Percentiles rank a stretch among this genome's conserved stretches.
Conservation (phyloP, 768 basidiomycete genomes). For the Hericium rajendrae region DNA sequence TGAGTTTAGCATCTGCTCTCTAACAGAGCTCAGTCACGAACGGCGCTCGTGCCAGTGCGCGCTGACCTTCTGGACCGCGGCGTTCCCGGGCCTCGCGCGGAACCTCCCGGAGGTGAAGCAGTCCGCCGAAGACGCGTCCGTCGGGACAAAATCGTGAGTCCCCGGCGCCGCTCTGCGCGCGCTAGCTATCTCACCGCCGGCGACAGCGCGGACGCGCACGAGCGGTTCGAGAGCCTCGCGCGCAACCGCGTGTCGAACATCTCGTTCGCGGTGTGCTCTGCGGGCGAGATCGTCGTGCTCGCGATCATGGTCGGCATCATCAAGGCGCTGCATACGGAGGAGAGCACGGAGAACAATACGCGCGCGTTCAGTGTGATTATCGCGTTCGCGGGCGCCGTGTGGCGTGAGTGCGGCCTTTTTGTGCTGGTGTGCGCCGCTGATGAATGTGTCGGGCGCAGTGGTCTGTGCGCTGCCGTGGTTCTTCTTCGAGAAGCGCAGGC, state of each 20-base stretch:
- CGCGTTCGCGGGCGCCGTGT: slow-evolving; percentile 69
- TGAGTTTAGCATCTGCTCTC: slow-evolving; percentile 7
- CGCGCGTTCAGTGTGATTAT: slow-evolving; percentile 69
- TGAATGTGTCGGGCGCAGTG: slow-evolving; percentile 27
- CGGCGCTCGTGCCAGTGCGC: slow-evolving; percentile 34
- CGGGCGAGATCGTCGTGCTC: slow-evolving; percentile 61
- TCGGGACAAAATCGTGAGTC: slow-evolving; percentile 39
- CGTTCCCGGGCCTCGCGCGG: slow-evolving; percentile 66
- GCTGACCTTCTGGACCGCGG: slow-evolving; percentile 77
- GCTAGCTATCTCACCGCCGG: background rate
- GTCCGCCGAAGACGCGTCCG: slow-evolving; percentile 31
- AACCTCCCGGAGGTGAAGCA: slow-evolving; percentile 60
- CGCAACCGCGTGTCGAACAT: slow-evolving; percentile 71
- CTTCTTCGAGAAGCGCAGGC: slow-evolving; percentile 54
- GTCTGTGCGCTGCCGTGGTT: slow-evolving; percentile 69
- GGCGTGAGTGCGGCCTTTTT: slow-evolving; percentile 36
- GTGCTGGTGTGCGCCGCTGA: background rate
- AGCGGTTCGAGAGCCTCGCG: slow-evolving; percentile 46
- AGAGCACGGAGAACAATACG: slow-evolving; percentile 63
- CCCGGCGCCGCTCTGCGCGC: background rate
- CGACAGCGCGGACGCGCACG: slow-evolving; percentile 40
- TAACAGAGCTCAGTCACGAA: no score
- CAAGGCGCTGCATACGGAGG: slow-evolving; percentile 49
- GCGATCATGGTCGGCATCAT: slow-evolving; percentile 70
- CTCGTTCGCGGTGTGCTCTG: slow-evolving; percentile 60